phyloP scores from a whole-genome alignment of 2,329 filamentous ascomycete species.

The Ophiostoma angusticollis region DNA sequence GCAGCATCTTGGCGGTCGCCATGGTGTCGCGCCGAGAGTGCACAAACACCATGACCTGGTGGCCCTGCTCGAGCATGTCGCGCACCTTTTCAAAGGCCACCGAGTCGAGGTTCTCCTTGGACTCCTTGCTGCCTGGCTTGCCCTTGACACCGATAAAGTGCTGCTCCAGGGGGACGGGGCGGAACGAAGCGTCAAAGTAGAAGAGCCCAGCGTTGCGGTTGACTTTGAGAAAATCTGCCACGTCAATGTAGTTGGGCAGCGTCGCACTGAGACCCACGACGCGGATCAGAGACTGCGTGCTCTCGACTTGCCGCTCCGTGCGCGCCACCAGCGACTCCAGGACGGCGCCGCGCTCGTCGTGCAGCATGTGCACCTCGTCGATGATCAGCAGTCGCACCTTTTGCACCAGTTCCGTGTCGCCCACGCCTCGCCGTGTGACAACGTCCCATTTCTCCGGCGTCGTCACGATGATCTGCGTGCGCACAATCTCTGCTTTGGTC shows the following conservation, averaged over 20 bases:
- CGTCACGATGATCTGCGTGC: constrained; percentile 96
- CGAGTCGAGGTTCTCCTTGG: constrained; percentile 77
- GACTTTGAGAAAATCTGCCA: constrained; percentile 92
- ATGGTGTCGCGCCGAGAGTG: constrained; percentile 93
- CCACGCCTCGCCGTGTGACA: constrained; percentile 90
- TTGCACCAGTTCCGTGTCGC: constrained; percentile 93
- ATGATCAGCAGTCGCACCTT: constrained; percentile 95
- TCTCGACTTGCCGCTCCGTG: constrained; percentile 93
- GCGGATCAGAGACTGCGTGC: constrained; percentile 91
- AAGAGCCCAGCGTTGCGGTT: constrained; percentile 88
- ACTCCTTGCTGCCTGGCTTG: constrained; percentile 67
- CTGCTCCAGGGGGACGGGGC: constrained; percentile 89
- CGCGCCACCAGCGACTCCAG: constrained; percentile 90
- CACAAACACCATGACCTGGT: constrained; percentile 99
- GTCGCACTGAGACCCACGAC: constrained; percentile 94
- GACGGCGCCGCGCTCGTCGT: constrained; percentile 92
- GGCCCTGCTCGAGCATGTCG: constrained; percentile 81
- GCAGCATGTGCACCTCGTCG: constrained; percentile 98
- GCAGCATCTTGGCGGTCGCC: constrained; percentile 70
- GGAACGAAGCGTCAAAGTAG: constrained; percentile 93
- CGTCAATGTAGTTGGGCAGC: constrained; percentile 90
- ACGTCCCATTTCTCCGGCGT: constrained; percentile 99
- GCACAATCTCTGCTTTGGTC: constrained; percentile 88
- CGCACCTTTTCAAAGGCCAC: constrained; percentile 88
- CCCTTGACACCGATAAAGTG: constrained; percentile 96